Evolutionary conservation across 306 rosid genomes (phyloP).

Genomic region (Dryas drummondii): DNA sequence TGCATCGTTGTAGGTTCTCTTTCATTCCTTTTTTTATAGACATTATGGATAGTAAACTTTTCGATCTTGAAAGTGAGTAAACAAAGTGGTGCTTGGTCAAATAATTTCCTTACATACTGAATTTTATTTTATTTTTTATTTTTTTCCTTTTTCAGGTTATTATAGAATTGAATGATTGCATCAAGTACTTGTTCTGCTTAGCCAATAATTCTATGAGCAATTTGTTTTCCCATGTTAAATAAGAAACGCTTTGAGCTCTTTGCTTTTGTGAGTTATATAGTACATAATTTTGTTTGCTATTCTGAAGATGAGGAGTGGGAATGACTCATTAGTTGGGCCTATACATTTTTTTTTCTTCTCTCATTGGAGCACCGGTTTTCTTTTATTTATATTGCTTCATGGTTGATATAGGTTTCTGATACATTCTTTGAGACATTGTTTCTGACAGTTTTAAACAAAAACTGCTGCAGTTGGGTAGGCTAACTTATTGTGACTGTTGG

Average conservation of each 20-base stretch:
- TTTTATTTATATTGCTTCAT: too few species aligned
- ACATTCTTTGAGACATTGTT: not conserved
- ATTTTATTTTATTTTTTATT: not conserved
- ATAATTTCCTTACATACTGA: not conserved
- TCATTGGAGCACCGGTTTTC: too few species aligned
- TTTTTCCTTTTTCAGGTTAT: not conserved
- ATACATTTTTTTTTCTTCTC: not conserved
- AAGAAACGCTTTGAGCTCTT: too few species aligned
- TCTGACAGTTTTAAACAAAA: not conserved
- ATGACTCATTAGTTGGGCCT: not conserved
- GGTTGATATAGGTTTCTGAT: not conserved
- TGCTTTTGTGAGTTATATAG: not conserved
- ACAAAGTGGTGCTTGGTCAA: slow-evolving; percentile 6
- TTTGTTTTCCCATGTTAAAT: not conserved
- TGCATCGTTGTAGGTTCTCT: slow-evolving; percentile 61
- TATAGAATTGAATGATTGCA: not conserved
- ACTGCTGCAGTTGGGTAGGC: not conserved
- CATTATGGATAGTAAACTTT: slow-evolving; percentile 23
- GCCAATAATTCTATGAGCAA: not conserved
- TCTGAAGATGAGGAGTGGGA: not conserved
- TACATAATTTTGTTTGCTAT: not conserved
- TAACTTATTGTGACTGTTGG: not conserved
- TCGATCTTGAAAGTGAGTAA: slow-evolving; percentile 9
- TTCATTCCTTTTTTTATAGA: slow-evolving; percentile 38
- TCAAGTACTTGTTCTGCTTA: not conserved